A percentile compares a stretch with the other conserved stretches of the same genome.
These are phyloP conservation scores for Umbelopsis ramanniana DNA, from an alignment of 192 early-diverging fungal species.

Conservation along the genomic window DNA sequence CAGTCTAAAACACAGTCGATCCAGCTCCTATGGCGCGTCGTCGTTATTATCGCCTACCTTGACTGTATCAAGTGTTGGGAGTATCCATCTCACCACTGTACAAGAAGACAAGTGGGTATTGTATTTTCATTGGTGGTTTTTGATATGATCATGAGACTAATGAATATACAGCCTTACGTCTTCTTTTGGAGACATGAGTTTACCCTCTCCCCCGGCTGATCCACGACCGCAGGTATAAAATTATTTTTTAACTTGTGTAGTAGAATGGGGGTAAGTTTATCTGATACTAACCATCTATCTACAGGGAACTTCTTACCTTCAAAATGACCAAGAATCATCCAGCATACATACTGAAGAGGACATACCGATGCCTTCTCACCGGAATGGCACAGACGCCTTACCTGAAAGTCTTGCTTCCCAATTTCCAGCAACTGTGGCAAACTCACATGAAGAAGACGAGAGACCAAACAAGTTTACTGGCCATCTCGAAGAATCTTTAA, in stretches of 20 bases:
- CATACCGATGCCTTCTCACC: neutral
- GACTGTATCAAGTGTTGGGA: slow-evolving; percentile 4
- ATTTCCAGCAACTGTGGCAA: neutral
- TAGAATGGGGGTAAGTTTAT: neutral
- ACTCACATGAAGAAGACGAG: neutral
- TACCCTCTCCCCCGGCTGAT: slow-evolving; percentile 3
- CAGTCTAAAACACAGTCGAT: slow-evolving; percentile 17
- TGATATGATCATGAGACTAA: too few relatives aligned
- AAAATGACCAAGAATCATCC: neutral
- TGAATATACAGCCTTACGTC: neutral
- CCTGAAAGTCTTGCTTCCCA: neutral
- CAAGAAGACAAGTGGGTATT: slow-evolving; percentile 1
- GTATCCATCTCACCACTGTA: neutral
- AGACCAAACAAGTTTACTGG: neutral
- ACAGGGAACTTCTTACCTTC: neutral
- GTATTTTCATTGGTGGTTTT: neutral
- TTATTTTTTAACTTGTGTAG: neutral
- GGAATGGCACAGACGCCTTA: neutral
- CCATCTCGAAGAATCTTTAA: neutral
- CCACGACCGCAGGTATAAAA: slow-evolving; percentile 8
- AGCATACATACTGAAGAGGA: too few relatives aligned
- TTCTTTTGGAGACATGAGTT: neutral
- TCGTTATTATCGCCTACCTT: slow-evolving; percentile 5
- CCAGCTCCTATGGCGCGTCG: neutral
- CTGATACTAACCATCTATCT: neutral